Evolutionary conservation across 2,329 filamentous ascomycete species (phyloP).

Genomic region (Scytalidium sp.): DNA sequence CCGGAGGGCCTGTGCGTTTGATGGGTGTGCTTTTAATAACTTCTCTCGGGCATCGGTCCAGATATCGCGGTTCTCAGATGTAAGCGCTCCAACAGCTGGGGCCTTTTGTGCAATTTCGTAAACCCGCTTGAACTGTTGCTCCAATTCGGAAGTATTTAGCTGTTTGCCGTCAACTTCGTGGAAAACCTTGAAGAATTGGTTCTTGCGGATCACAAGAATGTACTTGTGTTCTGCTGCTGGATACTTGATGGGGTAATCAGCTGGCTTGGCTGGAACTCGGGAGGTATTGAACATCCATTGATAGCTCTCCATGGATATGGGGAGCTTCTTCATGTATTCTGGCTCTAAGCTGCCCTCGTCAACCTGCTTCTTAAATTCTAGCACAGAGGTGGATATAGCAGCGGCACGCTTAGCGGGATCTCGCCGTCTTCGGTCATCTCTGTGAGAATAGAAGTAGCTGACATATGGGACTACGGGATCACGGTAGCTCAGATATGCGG

Average conservation of each 20-base stretch:
- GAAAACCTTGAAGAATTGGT: conserved; percentile 92
- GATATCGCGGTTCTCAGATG: conserved; percentile 87
- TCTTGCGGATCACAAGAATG: conserved; percentile 88
- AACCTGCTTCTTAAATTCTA: conserved; percentile 95
- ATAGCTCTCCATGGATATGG: conserved; percentile 98
- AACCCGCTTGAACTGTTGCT: conserved; percentile 82
- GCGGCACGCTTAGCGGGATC: conserved; percentile 92
- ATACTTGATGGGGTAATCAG: conserved; percentile 83
- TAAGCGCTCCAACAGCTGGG: conserved; percentile 78
- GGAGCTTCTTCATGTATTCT: conserved; percentile 97
- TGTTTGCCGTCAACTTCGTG: conserved; percentile 80
- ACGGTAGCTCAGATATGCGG: conserved; percentile 87
- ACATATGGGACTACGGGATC: conserved; percentile 97
- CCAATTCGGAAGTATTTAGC: conserved; percentile 84
- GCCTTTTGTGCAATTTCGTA: conserved; percentile 74
- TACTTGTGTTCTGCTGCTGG: conserved; percentile 73
- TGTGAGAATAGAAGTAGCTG: conserved; percentile 98
- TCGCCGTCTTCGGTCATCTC: conserved; percentile 83
- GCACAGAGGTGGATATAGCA: conserved; percentile 77
- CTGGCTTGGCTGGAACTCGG: conserved; percentile 77
- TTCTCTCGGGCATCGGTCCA: conserved; percentile 82
- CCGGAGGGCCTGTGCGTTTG: conserved; percentile 75
- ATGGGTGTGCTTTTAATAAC: conserved; percentile 71
- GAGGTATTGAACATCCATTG: conserved; percentile 98
- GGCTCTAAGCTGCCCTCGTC: conserved; percentile 82